These are phyloP conservation scores for Aspergillus ibericus DNA, from an alignment of 2,329 filamentous ascomycete genomes.

Conservation along the genomic window DNA sequence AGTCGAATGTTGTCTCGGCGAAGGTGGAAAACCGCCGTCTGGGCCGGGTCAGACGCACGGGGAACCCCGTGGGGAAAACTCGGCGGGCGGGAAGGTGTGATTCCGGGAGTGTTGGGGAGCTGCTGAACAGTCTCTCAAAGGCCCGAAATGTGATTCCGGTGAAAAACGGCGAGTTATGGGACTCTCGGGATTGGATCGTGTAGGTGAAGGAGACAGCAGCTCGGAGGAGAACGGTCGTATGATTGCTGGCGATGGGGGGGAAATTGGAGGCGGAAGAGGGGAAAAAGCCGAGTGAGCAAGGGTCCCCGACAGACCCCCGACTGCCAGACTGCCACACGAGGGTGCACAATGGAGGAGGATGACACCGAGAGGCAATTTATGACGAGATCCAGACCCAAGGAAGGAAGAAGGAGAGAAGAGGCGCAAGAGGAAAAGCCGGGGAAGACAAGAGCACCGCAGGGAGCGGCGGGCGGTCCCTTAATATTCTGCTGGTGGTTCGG, in stretches of 20 bases:
- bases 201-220: background rate
- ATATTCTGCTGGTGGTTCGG: background rate
- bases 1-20: background rate
- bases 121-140: background rate
- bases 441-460: background rate
- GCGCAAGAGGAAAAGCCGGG: slow-evolving; percentile 1
- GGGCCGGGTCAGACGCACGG: slow-evolving; percentile 1
- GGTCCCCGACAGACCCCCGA: background rate
- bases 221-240: slow-evolving; percentile 9
- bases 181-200: background rate
- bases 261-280: slow-evolving; percentile 8
- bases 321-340: background rate
- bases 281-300: slow-evolving; percentile 3
- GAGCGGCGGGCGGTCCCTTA: background rate
- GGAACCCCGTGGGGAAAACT: slow-evolving; percentile 7
- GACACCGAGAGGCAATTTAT: background rate
- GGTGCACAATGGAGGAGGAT: background rate
- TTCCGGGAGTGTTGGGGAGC: background rate
- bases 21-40: background rate
- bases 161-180: background rate
- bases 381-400: background rate
- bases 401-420: background rate
- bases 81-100: background rate
- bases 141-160: background rate
- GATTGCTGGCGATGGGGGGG: slow-evolving; percentile 8